A percentile compares a stretch with the other conserved stretches of the same genome.
These are phyloP conservation scores for Karstenula rhodostoma DNA, from an alignment of 2,329 filamentous ascomycete species.

Conservation along the genomic window DNA sequence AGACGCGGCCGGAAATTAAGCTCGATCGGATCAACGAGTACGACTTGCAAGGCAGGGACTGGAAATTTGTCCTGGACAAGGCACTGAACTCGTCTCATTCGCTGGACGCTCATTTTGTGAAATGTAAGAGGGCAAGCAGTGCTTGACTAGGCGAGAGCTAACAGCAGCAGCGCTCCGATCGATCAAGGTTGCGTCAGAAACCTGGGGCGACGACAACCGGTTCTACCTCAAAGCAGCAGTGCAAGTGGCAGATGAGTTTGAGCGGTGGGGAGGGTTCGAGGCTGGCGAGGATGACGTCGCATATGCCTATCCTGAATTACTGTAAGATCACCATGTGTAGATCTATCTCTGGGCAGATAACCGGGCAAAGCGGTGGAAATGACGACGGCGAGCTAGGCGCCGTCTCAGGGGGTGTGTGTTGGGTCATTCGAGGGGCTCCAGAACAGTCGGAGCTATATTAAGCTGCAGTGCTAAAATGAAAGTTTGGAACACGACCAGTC, in stretches of 20 bases:
- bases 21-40: slow-evolving; percentile 67
- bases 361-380: slow-evolving; percentile 14
- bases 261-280: slow-evolving; percentile 68
- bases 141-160: slow-evolving; percentile 61
- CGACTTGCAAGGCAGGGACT: slow-evolving; percentile 71
- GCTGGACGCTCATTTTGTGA: slow-evolving; percentile 84
- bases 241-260: slow-evolving; percentile 76
- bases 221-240: slow-evolving; percentile 74
- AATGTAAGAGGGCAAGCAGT: slow-evolving; percentile 61
- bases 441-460: slow-evolving; percentile 1
- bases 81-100: slow-evolving; percentile 73
- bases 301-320: slow-evolving; percentile 33
- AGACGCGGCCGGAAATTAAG: slow-evolving; percentile 75
- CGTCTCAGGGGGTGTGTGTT: slow-evolving; percentile 5
- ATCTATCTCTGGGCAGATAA: slow-evolving; percentile 3
- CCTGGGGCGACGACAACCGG: slow-evolving; percentile 75
- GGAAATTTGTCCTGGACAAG: slow-evolving; percentile 78
- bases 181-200: slow-evolving; percentile 75
- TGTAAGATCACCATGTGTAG: slow-evolving; percentile 12
- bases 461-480: neutral
- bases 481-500: neutral
- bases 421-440: neutral
- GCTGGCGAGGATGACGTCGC: slow-evolving; percentile 32
- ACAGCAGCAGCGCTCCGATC: slow-evolving; percentile 68
- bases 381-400: slow-evolving; percentile 15